Percentiles rank a stretch among this genome's conserved stretches.
Evolutionary conservation across 176 grass and related monocot species (phyloP).

Genomic region (Bonia amplexicaulis): DNA sequence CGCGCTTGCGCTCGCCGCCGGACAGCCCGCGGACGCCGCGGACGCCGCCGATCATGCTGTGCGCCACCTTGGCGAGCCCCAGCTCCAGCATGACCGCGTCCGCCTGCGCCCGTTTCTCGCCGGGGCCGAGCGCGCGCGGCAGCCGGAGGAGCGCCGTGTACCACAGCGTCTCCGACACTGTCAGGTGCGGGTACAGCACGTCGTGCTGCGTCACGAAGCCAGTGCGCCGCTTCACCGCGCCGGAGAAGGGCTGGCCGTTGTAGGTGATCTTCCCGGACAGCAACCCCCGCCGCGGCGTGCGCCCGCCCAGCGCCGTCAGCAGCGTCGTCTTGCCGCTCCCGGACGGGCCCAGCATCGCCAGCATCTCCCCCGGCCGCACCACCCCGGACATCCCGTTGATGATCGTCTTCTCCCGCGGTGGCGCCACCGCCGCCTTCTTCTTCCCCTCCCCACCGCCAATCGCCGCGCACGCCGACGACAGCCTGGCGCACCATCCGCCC

Average conservation of each 20-base stretch:
- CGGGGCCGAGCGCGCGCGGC: slow-evolving; percentile 34
- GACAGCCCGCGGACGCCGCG: slow-evolving; percentile 82
- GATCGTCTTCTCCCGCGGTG: slow-evolving; percentile 67
- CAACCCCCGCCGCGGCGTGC: slow-evolving; percentile 24
- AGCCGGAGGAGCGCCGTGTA: slow-evolving; percentile 92
- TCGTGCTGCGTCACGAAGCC: slow-evolving; percentile 96
- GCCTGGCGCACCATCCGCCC: slow-evolving; percentile 22
- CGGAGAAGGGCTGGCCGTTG: slow-evolving; percentile 70
- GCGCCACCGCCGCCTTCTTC: background rate
- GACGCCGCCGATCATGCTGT: slow-evolving; percentile 80
- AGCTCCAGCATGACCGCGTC: slow-evolving; percentile 65
- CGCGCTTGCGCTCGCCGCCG: slow-evolving; percentile 84
- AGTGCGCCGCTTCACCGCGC: slow-evolving; percentile 64
- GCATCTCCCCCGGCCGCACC: slow-evolving; percentile 86
- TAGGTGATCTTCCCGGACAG: slow-evolving; percentile 94
- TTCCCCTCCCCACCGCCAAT: background rate
- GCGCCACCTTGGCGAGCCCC: slow-evolving; percentile 65
- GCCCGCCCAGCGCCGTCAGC: slow-evolving; percentile 75
- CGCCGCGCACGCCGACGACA: background rate
- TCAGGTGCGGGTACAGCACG: slow-evolving; percentile 91
- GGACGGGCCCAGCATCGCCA: slow-evolving; percentile 94
- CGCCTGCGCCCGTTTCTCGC: slow-evolving; percentile 65
- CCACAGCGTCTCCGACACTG: slow-evolving; percentile 79
- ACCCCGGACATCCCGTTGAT: slow-evolving; percentile 81
- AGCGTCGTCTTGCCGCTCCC: slow-evolving; percentile 98